These are phyloP conservation scores for Boechera retrofracta DNA, from an alignment of 345 rosid species.

Conservation along the genomic window DNA sequence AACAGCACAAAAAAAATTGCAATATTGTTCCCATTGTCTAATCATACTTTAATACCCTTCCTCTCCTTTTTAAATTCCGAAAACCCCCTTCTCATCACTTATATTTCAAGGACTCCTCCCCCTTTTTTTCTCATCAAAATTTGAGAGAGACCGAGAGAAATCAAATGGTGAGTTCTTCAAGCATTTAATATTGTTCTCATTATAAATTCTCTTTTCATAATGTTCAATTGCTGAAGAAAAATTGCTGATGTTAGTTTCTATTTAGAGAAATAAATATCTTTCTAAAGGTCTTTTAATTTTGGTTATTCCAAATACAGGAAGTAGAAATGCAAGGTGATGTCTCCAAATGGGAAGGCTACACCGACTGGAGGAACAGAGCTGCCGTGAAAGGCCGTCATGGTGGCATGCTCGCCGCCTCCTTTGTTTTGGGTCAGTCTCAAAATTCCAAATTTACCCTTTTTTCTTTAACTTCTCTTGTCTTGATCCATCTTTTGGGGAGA, in stretches of 20 bases:
- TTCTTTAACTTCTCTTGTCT: background rate
- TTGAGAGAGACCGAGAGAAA: slow-evolving; percentile 14
- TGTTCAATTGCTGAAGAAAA: background rate
- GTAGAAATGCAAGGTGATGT: slow-evolving; percentile 39
- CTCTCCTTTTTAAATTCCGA: slow-evolving; percentile 37
- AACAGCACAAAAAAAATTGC: background rate
- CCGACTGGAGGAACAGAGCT: slow-evolving; percentile 65
- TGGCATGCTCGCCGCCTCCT: slow-evolving; percentile 77
- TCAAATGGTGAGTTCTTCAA: slow-evolving; percentile 58
- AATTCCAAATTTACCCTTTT: background rate
- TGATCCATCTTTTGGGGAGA: background rate
- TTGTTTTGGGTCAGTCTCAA: slow-evolving; percentile 56
- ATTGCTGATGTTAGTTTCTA: background rate
- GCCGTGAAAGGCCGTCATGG: slow-evolving; percentile 68
- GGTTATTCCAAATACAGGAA: slow-evolving; percentile 46
- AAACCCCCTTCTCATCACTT: slow-evolving; percentile 36
- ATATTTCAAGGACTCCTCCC: slow-evolving; percentile 16
- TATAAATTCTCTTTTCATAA: background rate
- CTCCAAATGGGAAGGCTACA: slow-evolving; percentile 70
- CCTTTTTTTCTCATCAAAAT: background rate
- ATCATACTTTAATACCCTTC: background rate
- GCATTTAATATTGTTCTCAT: background rate
- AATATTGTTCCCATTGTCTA: background rate
- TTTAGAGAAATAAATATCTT: background rate
- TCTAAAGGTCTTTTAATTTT: background rate